These are phyloP conservation scores for Amanita pallidorosea DNA, from an alignment of 768 basidiomycete species.

Conservation along the genomic window DNA sequence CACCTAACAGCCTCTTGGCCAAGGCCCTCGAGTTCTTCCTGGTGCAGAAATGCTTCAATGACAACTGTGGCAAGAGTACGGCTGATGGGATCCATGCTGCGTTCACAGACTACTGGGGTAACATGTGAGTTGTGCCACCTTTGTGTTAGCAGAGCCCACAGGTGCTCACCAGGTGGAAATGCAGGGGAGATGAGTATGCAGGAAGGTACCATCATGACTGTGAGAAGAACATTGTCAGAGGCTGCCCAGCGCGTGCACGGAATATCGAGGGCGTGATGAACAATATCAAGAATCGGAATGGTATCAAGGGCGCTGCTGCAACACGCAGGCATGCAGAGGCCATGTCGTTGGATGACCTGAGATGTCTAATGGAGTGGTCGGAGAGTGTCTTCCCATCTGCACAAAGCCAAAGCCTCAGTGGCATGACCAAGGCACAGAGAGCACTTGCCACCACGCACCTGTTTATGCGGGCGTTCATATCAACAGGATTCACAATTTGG, in stretches of 20 bases:
- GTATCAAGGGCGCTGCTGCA: background rate
- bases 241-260: background rate
- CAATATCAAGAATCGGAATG: background rate
- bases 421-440: no score
- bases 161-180: no score
- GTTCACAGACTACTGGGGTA: background rate
- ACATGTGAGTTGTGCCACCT: background rate
- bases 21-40: background rate
- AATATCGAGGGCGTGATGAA: background rate
- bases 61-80: background rate
- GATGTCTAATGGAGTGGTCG: background rate
- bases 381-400: background rate
- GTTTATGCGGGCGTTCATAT: no score
- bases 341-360: background rate
- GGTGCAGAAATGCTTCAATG: background rate
- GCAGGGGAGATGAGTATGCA: background rate
- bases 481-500: slow-evolving; percentile 1
- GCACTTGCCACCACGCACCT: no score
- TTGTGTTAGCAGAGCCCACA: background rate
- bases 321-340: background rate
- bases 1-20: background rate
- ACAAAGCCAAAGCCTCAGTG: background rate
- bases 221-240: background rate
- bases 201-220: background rate
- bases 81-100: background rate